Evolutionary conservation across 768 basidiomycete genomes (phyloP).

Genomic region (Podaxis sp.): DNA sequence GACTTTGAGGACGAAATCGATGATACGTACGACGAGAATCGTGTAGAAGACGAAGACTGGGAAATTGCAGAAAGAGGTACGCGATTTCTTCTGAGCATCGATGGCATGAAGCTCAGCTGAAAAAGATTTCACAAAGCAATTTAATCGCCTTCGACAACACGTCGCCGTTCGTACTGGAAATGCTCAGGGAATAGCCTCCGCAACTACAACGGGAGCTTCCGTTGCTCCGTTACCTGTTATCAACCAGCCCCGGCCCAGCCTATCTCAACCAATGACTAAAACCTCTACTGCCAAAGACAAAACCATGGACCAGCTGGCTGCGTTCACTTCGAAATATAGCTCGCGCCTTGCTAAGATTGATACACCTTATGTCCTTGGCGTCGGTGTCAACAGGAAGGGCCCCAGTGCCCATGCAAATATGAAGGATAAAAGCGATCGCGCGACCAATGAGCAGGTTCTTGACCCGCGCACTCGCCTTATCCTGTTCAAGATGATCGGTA

Average conservation of each 20-base stretch:
- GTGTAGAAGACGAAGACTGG: constrained; percentile 88
- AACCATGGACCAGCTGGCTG: constrained; percentile 70
- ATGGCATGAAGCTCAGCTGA: constrained; percentile 1
- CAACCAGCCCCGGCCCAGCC: constrained; percentile 55
- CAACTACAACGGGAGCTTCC: constrained; percentile 44
- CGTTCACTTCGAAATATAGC: constrained; percentile 68
- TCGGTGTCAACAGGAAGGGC: constrained; percentile 89
- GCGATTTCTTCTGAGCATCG: constrained; percentile 19
- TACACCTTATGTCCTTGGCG: constrained; percentile 63
- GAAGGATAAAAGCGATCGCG: constrained; percentile 96
- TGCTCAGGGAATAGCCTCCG: constrained; percentile 58
- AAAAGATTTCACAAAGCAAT: constrained; percentile 97
- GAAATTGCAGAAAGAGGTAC: constrained; percentile 80
- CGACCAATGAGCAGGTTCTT: constrained; percentile 95
- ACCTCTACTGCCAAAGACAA: constrained; percentile 46
- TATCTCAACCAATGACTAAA: constrained; percentile 25
- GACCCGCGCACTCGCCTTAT: constrained; percentile 95
- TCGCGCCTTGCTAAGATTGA: constrained; percentile 76
- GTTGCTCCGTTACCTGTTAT: constrained; percentile 70
- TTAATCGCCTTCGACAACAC: constrained; percentile 91
- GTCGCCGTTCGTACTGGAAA: constrained; percentile 78
- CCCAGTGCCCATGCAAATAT: constrained; percentile 83
- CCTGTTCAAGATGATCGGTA: constrained; percentile 93
- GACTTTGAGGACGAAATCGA: constrained; percentile 30
- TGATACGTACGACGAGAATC: constrained; percentile 52